Percentiles rank a stretch among this genome's conserved stretches.
These are phyloP conservation scores for Starmerella sirachaensis DNA, from an alignment of 805 yeast species.

Conservation along the genomic window DNA sequence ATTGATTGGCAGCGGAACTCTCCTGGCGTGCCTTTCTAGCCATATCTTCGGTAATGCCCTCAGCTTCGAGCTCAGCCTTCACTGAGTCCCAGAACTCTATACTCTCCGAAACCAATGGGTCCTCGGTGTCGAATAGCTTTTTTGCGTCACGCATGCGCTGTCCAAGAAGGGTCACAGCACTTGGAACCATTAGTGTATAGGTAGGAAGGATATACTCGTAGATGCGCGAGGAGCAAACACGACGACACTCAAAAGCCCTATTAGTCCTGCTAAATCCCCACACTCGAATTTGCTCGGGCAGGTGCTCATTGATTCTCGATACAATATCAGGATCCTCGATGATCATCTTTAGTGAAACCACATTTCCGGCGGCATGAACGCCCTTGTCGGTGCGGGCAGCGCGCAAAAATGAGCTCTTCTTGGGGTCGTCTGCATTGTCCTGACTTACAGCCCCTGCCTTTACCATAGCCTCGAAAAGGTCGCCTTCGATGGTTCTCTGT, in stretches of 20 bases:
- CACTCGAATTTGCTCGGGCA: constrained; percentile 79
- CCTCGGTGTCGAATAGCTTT: constrained; percentile 42
- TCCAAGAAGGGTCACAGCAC: constrained; percentile 57
- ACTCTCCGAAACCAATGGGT: constrained; percentile 57
- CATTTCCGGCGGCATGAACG: constrained; percentile 95
- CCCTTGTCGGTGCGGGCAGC: constrained; percentile 80
- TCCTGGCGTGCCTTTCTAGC: constrained; percentile 5
- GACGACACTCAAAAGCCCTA: constrained; percentile 86
- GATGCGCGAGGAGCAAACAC: constrained; percentile 88
- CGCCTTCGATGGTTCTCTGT: constrained; percentile 80
- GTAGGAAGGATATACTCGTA: constrained; percentile 92
- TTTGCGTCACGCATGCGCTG: constrained; percentile 28
- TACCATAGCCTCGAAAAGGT: constrained; percentile 68
- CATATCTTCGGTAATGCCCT: constrained; percentile 11
- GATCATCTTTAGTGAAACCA: constrained; percentile 70
- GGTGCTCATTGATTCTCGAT: constrained; percentile 53
- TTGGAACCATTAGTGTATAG: constrained; percentile 82
- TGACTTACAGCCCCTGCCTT: constrained; percentile 79
- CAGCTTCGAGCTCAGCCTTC: constrained; percentile 10
- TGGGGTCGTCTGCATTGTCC: constrained; percentile 78
- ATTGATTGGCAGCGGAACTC: constrained; percentile 25
- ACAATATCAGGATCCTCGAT: constrained; percentile 69
- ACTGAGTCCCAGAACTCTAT: constrained; percentile 58
- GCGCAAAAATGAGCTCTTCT: constrained; percentile 63
- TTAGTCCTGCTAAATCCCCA: constrained; percentile 91